A percentile compares a stretch with the other conserved stretches of the same genome.
These are phyloP conservation scores for Boletus tylopilopsis DNA, from an alignment of 768 basidiomycete species.

Conservation along the genomic window DNA sequence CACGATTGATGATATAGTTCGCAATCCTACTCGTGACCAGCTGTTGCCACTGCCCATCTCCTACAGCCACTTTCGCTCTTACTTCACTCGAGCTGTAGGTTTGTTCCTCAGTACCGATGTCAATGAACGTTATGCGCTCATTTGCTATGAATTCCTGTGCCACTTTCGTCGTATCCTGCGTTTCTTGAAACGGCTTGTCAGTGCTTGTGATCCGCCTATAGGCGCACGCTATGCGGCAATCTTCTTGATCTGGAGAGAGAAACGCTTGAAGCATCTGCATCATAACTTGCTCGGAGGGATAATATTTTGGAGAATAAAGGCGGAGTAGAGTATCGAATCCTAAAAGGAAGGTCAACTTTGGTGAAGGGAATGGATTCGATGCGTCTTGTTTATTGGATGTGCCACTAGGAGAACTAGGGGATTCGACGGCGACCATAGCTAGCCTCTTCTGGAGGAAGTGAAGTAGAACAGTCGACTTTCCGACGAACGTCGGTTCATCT, in stretches of 20 bases:
- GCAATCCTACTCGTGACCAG: conserved; percentile 47
- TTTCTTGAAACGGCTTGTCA: conserved; percentile 24
- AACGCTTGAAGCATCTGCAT: conserved; percentile 49
- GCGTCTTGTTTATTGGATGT: conserved; percentile 11
- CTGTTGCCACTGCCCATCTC: conserved; percentile 38
- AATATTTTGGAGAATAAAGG: conserved; percentile 74
- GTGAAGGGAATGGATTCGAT: conserved; percentile 9
- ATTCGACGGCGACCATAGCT: conserved; percentile 2
- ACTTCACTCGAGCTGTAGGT: conserved; percentile 70
- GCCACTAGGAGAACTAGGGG: background rate
- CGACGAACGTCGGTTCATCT: conserved; percentile 85
- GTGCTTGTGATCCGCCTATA: conserved; percentile 37
- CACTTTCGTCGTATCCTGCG: conserved; percentile 27
- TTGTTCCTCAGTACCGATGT: conserved; percentile 54
- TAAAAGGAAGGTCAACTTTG: conserved; percentile 65
- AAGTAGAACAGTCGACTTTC: conserved; percentile 64
- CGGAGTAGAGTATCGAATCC: conserved; percentile 86
- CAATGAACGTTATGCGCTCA: conserved; percentile 54
- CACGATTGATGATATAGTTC: conserved; percentile 47
- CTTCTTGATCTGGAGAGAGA: conserved; percentile 53
- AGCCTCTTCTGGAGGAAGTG: conserved; percentile 40
- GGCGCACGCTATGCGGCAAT: conserved; percentile 65
- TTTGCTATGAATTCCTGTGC: conserved; percentile 49
- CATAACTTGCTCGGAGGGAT: conserved; percentile 55
- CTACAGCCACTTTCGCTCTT: conserved; percentile 31